Base-by-base conservation (phyloP, 108 stramenopile genomes). In the Conticribra weissflogii region DNA sequence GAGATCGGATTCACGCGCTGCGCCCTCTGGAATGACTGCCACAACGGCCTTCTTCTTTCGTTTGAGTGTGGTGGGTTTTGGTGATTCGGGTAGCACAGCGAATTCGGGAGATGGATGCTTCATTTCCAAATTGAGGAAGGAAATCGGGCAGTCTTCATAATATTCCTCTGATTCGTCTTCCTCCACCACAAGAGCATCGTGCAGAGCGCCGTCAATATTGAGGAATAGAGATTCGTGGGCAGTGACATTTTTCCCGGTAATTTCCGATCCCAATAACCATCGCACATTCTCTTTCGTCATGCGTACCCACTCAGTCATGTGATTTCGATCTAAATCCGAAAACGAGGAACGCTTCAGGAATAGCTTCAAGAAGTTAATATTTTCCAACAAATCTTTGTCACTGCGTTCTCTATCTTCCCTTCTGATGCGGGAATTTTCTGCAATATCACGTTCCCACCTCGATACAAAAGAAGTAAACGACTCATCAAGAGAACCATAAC, bases 1-100 rank as follows among this genome's bases (percentile, higher is more conserved):
- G 0, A 77, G 76, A 57, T 77, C 68, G 1, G 63, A 77, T 77
- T 77, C 68, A 18, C 68, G 68, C 32, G 76, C 76, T 30, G 68
- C 70, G 0, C 62, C 76, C n/a, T 50, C 63, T 2, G 75, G 52
- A 32, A 65, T 19, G 54, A 16, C 21, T 9, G 51, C 8, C 9
- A 48, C 41, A 50, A 16, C 51, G 15, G 25, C 4, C 59, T 27
- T 46, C 41, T 9, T 57, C 0, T 22, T 44, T 19, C 15, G 31
- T 12, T 15, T 47, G 34, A 31, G 16, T 33, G 31, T 47, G 27
- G 49, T 50, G 18, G 3, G 50, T 29, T 18, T 48, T 18, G 30
- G 46, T 17, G 19, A 3, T 8, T 34, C 48, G 0, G 62, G 17
- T 5, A 32, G 55, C 18, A 57, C 23, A 15, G 3, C 33, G 19